Percentiles rank a stretch among this genome's conserved stretches.
Conservation (phyloP, 2,329 filamentous ascomycete genomes). For the Zymoseptoria passerinii region DNA sequence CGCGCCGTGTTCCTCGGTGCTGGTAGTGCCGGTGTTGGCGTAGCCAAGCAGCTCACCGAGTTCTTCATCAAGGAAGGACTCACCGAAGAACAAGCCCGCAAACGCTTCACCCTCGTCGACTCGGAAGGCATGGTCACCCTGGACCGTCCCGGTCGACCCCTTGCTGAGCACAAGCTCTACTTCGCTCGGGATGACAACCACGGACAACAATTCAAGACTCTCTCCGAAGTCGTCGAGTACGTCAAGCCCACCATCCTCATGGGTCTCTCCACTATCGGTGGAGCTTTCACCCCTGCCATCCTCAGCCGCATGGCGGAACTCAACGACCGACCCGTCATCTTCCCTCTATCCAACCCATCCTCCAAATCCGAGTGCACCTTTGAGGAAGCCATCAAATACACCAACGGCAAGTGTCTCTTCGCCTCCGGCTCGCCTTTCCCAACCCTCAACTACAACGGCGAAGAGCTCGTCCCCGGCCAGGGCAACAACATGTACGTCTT, state of each 20-base stretch:
- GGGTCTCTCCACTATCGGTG: slow-evolving; percentile 87
- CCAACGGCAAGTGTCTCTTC: slow-evolving; percentile 84
- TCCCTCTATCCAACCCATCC: slow-evolving; percentile 92
- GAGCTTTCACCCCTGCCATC: slow-evolving; percentile 84
- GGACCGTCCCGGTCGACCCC: slow-evolving; percentile 76
- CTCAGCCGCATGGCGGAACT: slow-evolving; percentile 52
- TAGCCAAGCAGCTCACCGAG: slow-evolving; percentile 94
- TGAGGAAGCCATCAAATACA: slow-evolving; percentile 84
- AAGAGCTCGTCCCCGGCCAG: slow-evolving; percentile 43
- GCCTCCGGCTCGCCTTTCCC: slow-evolving; percentile 92
- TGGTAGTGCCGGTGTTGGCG: slow-evolving; percentile 90
- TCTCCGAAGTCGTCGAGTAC: slow-evolving; percentile 87
- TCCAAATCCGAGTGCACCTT: slow-evolving; percentile 98
- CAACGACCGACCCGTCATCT: slow-evolving; percentile 66
- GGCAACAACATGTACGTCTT: slow-evolving; percentile 93
- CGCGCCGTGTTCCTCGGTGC: slow-evolving; percentile 93
- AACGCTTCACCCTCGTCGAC: slow-evolving; percentile 96
- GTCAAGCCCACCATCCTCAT: slow-evolving; percentile 92
- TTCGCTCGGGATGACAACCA: slow-evolving; percentile 59
- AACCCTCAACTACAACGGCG: slow-evolving; percentile 45
- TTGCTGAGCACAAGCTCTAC: slow-evolving; percentile 75
- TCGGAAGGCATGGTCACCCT: slow-evolving; percentile 80
- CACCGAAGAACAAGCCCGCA: slow-evolving; percentile 74
- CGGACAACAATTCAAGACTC: slow-evolving; percentile 60
- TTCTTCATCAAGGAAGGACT: slow-evolving; percentile 92